Evolutionary conservation across 2,329 filamentous ascomycete species (phyloP).

Genomic region (Sarocladium strictum): DNA sequence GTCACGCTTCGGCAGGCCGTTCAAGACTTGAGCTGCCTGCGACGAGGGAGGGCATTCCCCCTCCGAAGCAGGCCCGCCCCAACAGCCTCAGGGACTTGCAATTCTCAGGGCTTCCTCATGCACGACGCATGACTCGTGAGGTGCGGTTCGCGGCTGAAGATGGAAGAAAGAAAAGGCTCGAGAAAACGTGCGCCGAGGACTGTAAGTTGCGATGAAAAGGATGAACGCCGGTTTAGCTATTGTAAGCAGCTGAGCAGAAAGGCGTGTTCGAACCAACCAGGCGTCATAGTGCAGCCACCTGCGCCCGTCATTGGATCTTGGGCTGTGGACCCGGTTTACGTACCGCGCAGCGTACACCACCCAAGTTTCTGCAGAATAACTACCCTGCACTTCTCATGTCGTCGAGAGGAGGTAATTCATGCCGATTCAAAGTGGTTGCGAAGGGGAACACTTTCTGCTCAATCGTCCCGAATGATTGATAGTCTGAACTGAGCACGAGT

Average conservation of each 20-base stretch:
- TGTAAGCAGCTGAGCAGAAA: neutral
- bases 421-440: no score
- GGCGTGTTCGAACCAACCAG: conserved; percentile 9
- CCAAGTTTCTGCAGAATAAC: neutral
- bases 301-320: conserved; percentile 10
- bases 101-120: neutral
- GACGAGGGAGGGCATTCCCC: neutral
- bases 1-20: neutral
- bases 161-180: neutral
- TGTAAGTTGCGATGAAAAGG: neutral
- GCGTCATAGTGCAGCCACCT: conserved; percentile 13
- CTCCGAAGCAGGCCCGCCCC: conserved; percentile 2
- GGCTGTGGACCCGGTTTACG: neutral
- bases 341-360: neutral
- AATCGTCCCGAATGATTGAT: no score
- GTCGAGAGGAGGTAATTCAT: no score
- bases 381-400: neutral
- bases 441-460: no score
- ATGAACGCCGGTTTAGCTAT: neutral
- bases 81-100: neutral
- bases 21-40: conserved; percentile 2
- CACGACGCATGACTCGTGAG: neutral
- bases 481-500: no score
- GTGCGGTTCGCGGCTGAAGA: neutral
- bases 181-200: neutral